A percentile compares a stretch with the other conserved stretches of the same genome.
phyloP scores from a whole-genome alignment of 495 filamentous ascomycete species.

The Trichoderma erinaceum region DNA sequence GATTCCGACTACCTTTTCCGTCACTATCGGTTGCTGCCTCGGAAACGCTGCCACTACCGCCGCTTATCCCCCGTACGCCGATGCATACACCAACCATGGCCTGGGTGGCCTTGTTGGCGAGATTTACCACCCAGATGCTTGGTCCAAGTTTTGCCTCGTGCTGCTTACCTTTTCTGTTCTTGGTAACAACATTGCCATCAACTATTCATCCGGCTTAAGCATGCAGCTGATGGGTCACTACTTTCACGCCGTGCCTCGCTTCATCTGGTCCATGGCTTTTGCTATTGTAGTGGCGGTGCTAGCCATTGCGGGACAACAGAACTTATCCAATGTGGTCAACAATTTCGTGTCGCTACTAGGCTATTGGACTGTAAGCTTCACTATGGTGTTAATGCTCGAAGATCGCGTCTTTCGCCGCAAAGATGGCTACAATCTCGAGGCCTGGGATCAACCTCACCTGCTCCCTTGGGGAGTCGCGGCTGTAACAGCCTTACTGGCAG shows the following conservation, averaged over 20 bases:
- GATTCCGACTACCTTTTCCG: constrained; percentile 4
- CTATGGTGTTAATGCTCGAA: neutral
- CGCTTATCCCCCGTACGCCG: neutral
- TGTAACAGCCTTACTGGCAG: neutral
- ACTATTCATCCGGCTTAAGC: neutral
- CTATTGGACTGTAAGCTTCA: constrained; percentile 2
- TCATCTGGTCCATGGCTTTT: neutral
- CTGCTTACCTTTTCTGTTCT: neutral
- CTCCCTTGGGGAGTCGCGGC: neutral
- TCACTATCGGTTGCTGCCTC: neutral
- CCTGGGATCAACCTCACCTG: neutral
- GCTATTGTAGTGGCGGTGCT: neutral
- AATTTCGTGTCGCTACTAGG: constrained; percentile 3
- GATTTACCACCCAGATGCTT: neutral
- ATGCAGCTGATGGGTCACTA: neutral
- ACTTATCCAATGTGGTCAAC: neutral
- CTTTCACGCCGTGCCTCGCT: neutral
- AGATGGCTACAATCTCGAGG: neutral
- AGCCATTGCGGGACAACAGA: neutral
- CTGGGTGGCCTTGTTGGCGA: neutral
- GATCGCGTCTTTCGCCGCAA: constrained; percentile 1
- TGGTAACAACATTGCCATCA: constrained; percentile 3
- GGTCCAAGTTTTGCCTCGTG: neutral
- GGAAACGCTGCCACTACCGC: neutral
- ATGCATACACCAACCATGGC: constrained; percentile 1